Evolutionary conservation across 176 grass and related monocot species (phyloP).

Genomic region (Pontederia paniculata): DNA sequence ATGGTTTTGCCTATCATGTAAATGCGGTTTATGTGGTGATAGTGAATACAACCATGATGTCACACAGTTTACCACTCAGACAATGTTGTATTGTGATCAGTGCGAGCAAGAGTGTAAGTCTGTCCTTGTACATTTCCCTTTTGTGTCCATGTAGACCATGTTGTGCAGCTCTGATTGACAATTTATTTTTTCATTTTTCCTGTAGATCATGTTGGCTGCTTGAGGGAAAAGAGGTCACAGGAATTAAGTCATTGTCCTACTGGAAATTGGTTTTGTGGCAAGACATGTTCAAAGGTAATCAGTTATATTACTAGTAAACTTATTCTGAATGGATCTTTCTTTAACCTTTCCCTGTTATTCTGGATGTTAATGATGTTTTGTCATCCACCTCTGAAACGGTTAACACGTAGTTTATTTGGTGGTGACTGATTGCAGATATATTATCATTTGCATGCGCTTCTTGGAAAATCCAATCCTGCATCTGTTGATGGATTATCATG

Average conservation of each 20-base stretch:
- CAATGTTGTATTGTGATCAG: conserved; percentile 58
- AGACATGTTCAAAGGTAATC: conserved; percentile 48
- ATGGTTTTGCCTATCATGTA: conserved; percentile 63
- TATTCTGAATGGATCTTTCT: no score
- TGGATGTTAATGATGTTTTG: not conserved
- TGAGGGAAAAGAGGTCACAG: conserved; percentile 22
- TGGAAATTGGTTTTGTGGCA: conserved; percentile 59
- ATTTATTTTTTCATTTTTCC: conserved; percentile 23
- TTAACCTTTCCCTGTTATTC: not conserved
- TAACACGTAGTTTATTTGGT: not conserved
- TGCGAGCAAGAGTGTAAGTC: conserved; percentile 66
- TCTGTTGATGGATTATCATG: conserved; percentile 43
- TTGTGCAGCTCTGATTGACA: conserved; percentile 12
- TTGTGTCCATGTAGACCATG: not conserved
- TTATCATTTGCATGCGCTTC: conserved; percentile 27
- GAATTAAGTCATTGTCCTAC: conserved; percentile 25
- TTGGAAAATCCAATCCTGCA: conserved; percentile 43
- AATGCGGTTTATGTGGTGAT: conserved; percentile 42
- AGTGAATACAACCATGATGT: conserved; percentile 44
- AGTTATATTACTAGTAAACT: no score
- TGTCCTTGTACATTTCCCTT: conserved; percentile 10
- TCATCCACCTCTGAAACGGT: not conserved
- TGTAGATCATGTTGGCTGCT: conserved; percentile 67
- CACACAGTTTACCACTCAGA: conserved; percentile 35
- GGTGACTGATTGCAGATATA: conserved; percentile 34